A percentile compares a stretch with the other conserved stretches of the same genome.
These are phyloP conservation scores for Cutaneotrichosporon mucoides DNA, from an alignment of 1,284 basidiomycete species.

Conservation along the genomic window DNA sequence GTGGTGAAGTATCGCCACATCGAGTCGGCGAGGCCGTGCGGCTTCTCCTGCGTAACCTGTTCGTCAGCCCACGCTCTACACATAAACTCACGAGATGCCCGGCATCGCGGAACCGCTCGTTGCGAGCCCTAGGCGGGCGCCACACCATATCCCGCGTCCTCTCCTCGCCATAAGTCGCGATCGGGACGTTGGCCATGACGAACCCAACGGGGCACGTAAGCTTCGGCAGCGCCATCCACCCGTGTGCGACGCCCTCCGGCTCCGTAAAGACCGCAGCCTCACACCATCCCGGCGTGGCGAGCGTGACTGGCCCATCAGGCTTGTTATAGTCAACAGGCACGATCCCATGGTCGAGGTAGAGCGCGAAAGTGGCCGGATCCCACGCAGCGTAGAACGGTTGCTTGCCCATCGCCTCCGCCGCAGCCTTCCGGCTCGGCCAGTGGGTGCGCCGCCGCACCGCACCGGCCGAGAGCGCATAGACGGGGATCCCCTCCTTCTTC, in stretches of 20 bases:
- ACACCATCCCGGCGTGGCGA: slow-evolving; percentile 33
- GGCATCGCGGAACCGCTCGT: slow-evolving; percentile 33
- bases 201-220: slow-evolving; percentile 35
- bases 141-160: slow-evolving; percentile 34
- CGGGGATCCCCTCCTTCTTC: not conserved
- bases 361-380: slow-evolving; percentile 61
- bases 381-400: slow-evolving; percentile 43
- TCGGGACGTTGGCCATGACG: slow-evolving; percentile 20
- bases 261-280: slow-evolving; percentile 38
- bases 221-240: slow-evolving; percentile 33
- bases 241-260: slow-evolving; percentile 26
- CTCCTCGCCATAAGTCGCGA: slow-evolving; percentile 29
- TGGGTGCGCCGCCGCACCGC: slow-evolving; percentile 52
- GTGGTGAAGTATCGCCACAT: slow-evolving; percentile 31
- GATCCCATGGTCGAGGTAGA: slow-evolving; percentile 66
- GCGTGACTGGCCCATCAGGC: slow-evolving; percentile 20
- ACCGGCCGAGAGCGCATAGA: slow-evolving; percentile 34
- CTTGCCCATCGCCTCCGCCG: slow-evolving; percentile 52
- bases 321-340: slow-evolving; percentile 38
- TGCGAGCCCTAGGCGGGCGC: slow-evolving; percentile 26
- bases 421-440: slow-evolving; percentile 7
- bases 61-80: too few relatives aligned
- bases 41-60: slow-evolving; percentile 38
- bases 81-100: slow-evolving; percentile 35
- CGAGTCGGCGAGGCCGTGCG: slow-evolving; percentile 31